Evolutionary conservation across 2,329 filamentous ascomycete genomes (phyloP), one percentile per base, ranked within the genome.

Genomic region (Fusarium xyrophilum): DNA sequence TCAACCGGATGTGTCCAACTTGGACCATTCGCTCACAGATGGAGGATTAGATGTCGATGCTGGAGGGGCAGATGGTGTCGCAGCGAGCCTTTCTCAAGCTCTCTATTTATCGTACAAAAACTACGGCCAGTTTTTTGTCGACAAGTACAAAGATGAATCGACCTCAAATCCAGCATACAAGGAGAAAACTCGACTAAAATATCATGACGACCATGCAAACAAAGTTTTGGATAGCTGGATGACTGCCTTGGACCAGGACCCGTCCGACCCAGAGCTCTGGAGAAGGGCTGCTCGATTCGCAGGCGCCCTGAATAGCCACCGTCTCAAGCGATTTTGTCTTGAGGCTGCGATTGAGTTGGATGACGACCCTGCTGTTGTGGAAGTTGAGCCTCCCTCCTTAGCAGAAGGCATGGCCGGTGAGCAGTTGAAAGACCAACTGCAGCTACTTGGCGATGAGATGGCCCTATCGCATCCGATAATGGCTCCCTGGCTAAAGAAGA

Each of bases 21-120:
- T 82, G 23, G 86, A 88, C 55, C 75, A 82, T 3, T 84, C 47
- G 2, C 61, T 84, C 68, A 81, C 81, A 7, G 80, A 84, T 10
- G 81, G 82, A 17, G 66, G 67, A 9, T 78, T 88, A n/a, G 86
- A 87, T 56, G 80, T 84, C 11, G 82, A 86, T 28, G 85, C 86
- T 30, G 86, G 86, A 60, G 87, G 89, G 51, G 87, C 88, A 50
- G 93, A 96, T 68, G 90, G 88, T 30, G 88, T 89, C 4, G 92
- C 90, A 19, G 96, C 91, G 75, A 95, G 91, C 50, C 82, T 98
- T 13, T 90, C 93, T 0, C 94, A 97, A 75, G 93, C 96, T 14
- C 85, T 98, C 23, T 97, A 97, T 74, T 86, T 99, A 11, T 92
- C 95, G 2, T 93, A 96, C 83, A 99, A 98, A 79, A 99, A 98